Base-by-base conservation (phyloP, 768 basidiomycete species). In the Auricularia sp. region DNA sequence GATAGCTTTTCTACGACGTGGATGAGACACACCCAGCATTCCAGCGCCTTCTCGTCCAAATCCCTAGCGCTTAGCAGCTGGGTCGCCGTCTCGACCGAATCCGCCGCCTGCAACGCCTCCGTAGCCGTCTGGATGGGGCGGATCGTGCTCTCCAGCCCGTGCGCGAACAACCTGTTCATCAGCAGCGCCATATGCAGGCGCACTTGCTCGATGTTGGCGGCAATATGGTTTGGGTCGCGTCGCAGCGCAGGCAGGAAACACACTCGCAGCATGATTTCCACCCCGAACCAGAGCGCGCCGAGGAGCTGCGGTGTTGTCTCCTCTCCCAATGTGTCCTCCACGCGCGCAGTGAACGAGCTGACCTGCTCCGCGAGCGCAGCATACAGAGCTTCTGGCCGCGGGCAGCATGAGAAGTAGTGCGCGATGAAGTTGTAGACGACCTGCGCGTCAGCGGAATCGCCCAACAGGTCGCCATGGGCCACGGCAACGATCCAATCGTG, bases 21-120 rank as follows among this genome's bases (percentile, higher is more conserved):
- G 42, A 90, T 78, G 24, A 93, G 70, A 44, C 83, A 84, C 61
- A 92, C 78, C 94, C 94, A 96, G 18, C 88, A 68, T 69, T 92
- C 88, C 1, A 83, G 79, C 0, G 80, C 77, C 54, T 77, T 78
- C 67, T 81, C 76, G 13, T 77, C 67, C 54, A 81, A 67, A 44
- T 74, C 71, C 36, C 76, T 72, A 11, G 70, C 67, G 1, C 29
- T 29, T 29, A 29, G 29, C 29, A 29, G 2, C 16, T 73, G 68
- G 10, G 73, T 73, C 13, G 65, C 64, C 63, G 77, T 75, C 47
- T 6, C 47, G 10, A 6, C 47, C 44, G 39, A 42, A 8, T 42
- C 39, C 13, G 39, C 39, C 13, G 8, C 39, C 5, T 7, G 39
- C 2, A 7, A 8, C 39, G 39, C 39, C 13, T 42, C 39, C 7